Conservation (phyloP, 2,329 filamentous ascomycete species). For the Sarocladium oryzae region DNA sequence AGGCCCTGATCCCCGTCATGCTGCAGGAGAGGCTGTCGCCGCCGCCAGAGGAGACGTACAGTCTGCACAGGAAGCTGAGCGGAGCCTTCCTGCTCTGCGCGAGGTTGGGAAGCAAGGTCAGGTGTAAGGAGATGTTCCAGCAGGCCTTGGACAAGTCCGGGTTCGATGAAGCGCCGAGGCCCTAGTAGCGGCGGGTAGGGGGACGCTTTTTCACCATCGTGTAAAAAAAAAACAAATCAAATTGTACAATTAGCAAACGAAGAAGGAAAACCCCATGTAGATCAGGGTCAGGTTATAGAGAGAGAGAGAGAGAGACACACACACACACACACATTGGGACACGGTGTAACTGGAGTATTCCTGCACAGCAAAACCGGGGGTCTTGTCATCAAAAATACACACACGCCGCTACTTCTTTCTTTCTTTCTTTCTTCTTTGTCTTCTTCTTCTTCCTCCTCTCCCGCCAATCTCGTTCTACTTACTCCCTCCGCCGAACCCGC, state of each 20-base stretch:
- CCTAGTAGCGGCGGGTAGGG: not conserved
- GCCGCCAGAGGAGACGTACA: conserved; percentile 96
- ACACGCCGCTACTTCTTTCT: conserved; percentile 5
- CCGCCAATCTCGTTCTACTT: not conserved
- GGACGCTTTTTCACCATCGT: not conserved
- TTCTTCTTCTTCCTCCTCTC: too few species aligned
- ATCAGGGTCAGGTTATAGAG: conserved; percentile 5
- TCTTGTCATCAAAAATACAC: not conserved
- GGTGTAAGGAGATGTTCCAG: conserved; percentile 74
- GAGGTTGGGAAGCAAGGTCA: conserved; percentile 72
- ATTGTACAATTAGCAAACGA: too few species aligned
- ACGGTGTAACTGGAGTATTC: not conserved
- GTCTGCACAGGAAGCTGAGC: conserved; percentile 87
- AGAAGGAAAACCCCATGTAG: too few species aligned
- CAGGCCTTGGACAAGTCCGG: conserved; percentile 39
- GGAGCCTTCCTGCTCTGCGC: conserved; percentile 93
- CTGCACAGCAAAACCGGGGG: not conserved
- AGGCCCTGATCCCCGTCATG: conserved; percentile 87
- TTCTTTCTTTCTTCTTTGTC: too few species aligned
- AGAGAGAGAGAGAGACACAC: too few species aligned
- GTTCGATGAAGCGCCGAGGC: conserved; percentile 16
- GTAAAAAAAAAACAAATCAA: too few species aligned
- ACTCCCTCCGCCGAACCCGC: conserved; percentile 16
- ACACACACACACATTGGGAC: not conserved
- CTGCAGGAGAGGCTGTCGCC: conserved; percentile 79